Conservation (phyloP, 352 stramenopile genomes). For the Phytophthora meadii region DNA sequence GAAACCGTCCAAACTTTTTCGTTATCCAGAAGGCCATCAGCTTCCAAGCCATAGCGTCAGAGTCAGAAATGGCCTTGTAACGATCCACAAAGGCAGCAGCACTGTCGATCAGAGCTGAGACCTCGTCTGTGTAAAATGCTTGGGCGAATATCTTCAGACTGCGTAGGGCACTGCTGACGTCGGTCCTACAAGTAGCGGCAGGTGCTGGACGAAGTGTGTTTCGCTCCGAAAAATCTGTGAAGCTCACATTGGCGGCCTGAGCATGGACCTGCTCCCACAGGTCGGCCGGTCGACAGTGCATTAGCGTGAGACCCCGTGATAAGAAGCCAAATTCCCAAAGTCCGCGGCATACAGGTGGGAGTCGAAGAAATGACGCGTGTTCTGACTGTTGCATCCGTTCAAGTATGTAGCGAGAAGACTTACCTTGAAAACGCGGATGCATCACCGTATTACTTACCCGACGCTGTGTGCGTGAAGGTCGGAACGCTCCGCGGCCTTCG, state of each 20-base stretch:
- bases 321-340: not conserved
- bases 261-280: not conserved
- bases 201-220: not conserved
- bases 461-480: not conserved
- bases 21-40: slow-evolving; percentile 14
- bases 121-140: not conserved
- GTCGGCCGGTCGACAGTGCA: slow-evolving; percentile 1
- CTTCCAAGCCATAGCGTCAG: not conserved
- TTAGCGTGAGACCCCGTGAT: not conserved
- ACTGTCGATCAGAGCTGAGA: not conserved
- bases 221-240: slow-evolving; percentile 1
- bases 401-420: not conserved
- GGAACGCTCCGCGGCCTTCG: not conserved
- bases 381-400: slow-evolving; percentile 5
- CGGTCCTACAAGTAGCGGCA: not conserved
- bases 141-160: not conserved
- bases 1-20: slow-evolving; percentile 14
- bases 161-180: not conserved
- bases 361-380: not conserved
- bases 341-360: slow-evolving; percentile 3
- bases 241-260: not conserved
- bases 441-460: not conserved
- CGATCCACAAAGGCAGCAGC: not conserved
- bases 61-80: not conserved
- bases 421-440: not conserved